Percentiles rank a stretch among this genome's conserved stretches.
These are phyloP conservation scores for Suhomyces prunicola DNA, from an alignment of 805 yeast species.

Conservation along the genomic window DNA sequence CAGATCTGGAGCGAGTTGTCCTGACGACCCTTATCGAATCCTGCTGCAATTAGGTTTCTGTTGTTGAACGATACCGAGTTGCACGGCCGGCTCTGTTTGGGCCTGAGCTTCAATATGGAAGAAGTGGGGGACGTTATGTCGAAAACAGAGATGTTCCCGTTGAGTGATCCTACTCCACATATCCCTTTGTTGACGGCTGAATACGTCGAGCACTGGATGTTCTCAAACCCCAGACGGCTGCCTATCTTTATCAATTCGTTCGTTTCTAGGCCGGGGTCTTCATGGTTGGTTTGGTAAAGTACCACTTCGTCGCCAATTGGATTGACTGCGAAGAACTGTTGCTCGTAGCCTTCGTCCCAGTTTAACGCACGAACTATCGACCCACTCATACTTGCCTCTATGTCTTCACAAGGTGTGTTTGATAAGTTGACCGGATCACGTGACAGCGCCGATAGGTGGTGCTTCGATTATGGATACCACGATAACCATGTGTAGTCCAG, in stretches of 20 bases:
- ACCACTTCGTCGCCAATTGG: conserved; percentile 81
- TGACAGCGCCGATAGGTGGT: not conserved
- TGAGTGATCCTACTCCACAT: conserved; percentile 70
- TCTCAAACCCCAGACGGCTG: conserved; percentile 61
- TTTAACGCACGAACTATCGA: conserved; percentile 54
- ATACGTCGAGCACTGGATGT: conserved; percentile 64
- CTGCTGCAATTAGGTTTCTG: conserved; percentile 66
- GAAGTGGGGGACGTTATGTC: conserved; percentile 47
- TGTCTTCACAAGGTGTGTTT: not conserved
- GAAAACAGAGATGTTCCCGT: conserved; percentile 62
- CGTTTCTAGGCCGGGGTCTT: conserved; percentile 46
- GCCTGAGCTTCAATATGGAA: conserved; percentile 44
- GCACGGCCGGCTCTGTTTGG: conserved; percentile 71
- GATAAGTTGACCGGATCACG: not conserved
- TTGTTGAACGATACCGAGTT: conserved; percentile 69
- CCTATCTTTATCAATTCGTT: conserved; percentile 51
- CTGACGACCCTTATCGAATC: conserved; percentile 73
- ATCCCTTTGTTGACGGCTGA: conserved; percentile 55
- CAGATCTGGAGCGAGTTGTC: conserved; percentile 77
- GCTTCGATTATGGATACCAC: too few species aligned
- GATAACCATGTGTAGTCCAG: too few species aligned
- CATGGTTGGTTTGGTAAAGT: conserved; percentile 52
- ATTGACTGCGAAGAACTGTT: conserved; percentile 62
- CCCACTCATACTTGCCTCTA: conserved; percentile 46
- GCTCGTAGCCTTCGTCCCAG: conserved; percentile 58